Evolutionary conservation across 768 basidiomycete genomes (phyloP).

Genomic region (Daedaleopsis nitida): DNA sequence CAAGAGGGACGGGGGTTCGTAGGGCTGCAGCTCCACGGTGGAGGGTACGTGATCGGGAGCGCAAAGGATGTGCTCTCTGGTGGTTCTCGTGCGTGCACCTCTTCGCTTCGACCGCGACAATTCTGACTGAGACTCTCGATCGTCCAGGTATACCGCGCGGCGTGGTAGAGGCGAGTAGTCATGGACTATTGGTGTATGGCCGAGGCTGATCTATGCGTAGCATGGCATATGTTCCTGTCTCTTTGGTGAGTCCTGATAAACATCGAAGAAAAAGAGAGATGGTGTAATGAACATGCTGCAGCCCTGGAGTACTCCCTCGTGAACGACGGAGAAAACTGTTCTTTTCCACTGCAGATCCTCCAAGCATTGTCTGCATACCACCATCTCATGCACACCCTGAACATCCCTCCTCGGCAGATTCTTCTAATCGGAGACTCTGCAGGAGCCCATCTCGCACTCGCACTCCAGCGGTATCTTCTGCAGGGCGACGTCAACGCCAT

Average conservation of each 20-base stretch:
- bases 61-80: conserved; percentile 15
- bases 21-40: conserved; percentile 18
- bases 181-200: too few species aligned
- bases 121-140: not conserved
- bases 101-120: not conserved
- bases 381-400: conserved; percentile 61
- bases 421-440: conserved; percentile 77
- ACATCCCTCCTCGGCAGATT: conserved; percentile 60
- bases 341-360: conserved; percentile 75
- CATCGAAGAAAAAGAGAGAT: too few species aligned
- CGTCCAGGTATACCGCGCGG: conserved; percentile 13
- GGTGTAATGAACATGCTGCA: conserved; percentile 35
- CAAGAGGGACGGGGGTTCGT: not conserved
- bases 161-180: conserved; percentile 3
- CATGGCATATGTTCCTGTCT: conserved; percentile 13
- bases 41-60: conserved; percentile 12
- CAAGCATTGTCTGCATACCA: conserved; percentile 76
- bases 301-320: conserved; percentile 49
- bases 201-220: not conserved
- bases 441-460: conserved; percentile 72
- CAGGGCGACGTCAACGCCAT: conserved; percentile 37
- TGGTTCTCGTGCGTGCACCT: conserved; percentile 5
- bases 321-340: conserved; percentile 35
- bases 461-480: conserved; percentile 62
- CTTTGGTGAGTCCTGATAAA: not conserved